Conservation (phyloP, 306 rosid species). For the Calophaca sinica region DNA sequence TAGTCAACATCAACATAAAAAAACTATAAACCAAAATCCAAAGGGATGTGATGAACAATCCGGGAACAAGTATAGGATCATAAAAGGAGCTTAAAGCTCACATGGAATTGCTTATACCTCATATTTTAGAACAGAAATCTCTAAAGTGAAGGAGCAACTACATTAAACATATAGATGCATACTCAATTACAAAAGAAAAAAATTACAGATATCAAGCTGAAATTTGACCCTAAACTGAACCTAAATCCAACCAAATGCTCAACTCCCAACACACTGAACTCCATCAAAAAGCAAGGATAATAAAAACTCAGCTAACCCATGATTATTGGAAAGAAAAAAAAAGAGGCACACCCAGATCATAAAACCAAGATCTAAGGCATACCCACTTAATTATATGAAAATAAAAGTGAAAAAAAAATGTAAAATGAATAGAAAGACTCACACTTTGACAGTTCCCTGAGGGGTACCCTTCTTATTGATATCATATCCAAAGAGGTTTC, state of each 20-base stretch:
- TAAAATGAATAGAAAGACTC: constrained; percentile 40
- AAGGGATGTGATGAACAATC: constrained; percentile 10
- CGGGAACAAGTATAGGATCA: neutral
- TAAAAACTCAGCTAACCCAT: neutral
- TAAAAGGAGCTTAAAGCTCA: constrained; percentile 6
- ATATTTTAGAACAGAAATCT: neutral
- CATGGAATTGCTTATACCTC: constrained; percentile 27
- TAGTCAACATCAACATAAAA: neutral
- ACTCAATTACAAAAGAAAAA: neutral
- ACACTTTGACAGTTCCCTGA: constrained; percentile 87
- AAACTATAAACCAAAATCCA: constrained; percentile 1
- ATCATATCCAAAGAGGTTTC: constrained; percentile 84
- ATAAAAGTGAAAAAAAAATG: neutral
- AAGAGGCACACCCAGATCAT: neutral
- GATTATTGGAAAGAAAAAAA: neutral
- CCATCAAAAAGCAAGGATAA: neutral
- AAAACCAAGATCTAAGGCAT: constrained; percentile 36
- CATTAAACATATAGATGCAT: constrained; percentile 1
- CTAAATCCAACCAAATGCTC: constrained; percentile 29
- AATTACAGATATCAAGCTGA: neutral
- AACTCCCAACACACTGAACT: neutral
- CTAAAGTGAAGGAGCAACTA: constrained; percentile 13
- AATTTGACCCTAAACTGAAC: neutral
- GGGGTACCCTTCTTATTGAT: constrained; percentile 92
- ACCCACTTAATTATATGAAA: neutral